Percentiles rank a stretch among this genome's conserved stretches.
phyloP scores from a whole-genome alignment of 805 yeast genomes.

The Cyberlindnera maritima region DNA sequence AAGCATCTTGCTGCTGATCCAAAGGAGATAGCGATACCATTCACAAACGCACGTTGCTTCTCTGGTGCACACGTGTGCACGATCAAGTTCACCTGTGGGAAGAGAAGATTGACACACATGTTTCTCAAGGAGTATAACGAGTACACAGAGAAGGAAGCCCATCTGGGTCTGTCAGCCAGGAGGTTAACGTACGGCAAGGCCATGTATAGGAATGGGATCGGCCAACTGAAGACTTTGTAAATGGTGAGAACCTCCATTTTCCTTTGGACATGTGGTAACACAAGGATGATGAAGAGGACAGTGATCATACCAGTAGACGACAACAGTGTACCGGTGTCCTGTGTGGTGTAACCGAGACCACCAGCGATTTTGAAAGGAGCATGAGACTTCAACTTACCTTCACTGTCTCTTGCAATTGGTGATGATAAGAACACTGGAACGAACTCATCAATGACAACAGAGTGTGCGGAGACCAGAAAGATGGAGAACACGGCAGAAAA shows the following conservation, averaged over 20 bases:
- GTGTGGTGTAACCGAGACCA: conserved; percentile 43
- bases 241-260: conserved; percentile 7
- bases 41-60: conserved; percentile 12
- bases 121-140: neutral
- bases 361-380: conserved; percentile 51
- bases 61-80: conserved; percentile 13
- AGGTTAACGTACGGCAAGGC: conserved; percentile 8
- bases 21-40: conserved; percentile 10
- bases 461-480: conserved; percentile 11
- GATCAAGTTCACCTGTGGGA: conserved; percentile 12
- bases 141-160: conserved; percentile 1
- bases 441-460: conserved; percentile 14
- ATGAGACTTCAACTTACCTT: conserved; percentile 27
- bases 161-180: conserved; percentile 2
- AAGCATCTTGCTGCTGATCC: conserved; percentile 9
- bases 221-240: conserved; percentile 8
- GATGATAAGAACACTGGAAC: conserved; percentile 12
- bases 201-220: conserved; percentile 7
- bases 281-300: conserved; percentile 46
- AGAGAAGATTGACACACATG: conserved; percentile 3
- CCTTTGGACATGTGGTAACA: conserved; percentile 10
- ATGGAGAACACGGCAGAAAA: neutral
- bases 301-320: conserved; percentile 46
- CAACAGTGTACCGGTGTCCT: conserved; percentile 44
- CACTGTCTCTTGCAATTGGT: neutral